Evolutionary conservation across 345 rosid species (phyloP).

Genomic region (Dovyalis caffra): DNA sequence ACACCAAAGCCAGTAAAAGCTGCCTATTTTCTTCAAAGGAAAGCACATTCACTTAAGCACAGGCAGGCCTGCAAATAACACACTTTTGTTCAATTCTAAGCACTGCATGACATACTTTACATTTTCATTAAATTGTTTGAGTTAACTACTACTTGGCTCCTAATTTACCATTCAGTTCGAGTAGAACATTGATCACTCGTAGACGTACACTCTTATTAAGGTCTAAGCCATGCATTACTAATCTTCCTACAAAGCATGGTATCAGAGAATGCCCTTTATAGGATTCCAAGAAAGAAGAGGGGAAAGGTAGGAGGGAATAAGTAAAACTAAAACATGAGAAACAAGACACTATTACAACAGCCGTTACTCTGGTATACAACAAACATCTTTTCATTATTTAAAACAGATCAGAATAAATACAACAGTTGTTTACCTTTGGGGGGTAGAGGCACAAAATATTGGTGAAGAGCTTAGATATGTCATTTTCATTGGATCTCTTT

Average conservation of each 20-base stretch:
- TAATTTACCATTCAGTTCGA: neutral
- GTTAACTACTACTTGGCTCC: neutral
- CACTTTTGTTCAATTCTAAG: neutral
- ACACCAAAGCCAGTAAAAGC: neutral
- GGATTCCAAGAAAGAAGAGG: neutral
- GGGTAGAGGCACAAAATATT: conserved; percentile 69
- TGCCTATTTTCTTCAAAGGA: neutral
- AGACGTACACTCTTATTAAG: neutral
- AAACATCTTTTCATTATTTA: neutral
- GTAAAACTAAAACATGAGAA: neutral
- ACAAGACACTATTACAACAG: neutral
- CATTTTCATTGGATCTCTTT: conserved; percentile 57
- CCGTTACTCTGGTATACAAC: neutral
- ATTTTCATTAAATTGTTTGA: neutral
- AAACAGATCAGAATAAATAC: neutral
- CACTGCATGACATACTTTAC: neutral
- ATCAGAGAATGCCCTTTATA: too few species aligned
- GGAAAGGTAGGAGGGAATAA: neutral
- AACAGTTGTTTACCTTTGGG: conserved; percentile 55
- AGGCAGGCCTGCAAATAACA: neutral
- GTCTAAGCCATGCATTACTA: neutral
- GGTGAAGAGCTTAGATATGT: conserved; percentile 73
- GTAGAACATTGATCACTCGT: neutral
- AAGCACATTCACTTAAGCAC: neutral
- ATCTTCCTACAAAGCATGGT: too few species aligned